Evolutionary conservation across 495 filamentous ascomycete genomes (phyloP).

Genomic region (Talaromyces ruber): DNA sequence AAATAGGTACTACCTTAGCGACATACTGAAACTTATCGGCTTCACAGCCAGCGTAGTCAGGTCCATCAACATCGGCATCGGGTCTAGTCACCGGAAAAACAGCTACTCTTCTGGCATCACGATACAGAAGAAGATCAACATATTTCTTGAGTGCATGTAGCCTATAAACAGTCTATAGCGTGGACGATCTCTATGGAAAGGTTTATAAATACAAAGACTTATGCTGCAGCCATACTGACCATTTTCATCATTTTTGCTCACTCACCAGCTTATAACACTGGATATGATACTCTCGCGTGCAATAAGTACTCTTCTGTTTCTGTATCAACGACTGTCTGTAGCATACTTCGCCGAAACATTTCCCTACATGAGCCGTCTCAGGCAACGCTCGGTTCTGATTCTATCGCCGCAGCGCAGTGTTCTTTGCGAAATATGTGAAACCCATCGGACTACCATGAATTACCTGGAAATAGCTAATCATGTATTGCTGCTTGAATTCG

Average conservation of each 20-base stretch:
- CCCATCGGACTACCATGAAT: slow-evolving; percentile 51
- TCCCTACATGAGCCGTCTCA: slow-evolving; percentile 51
- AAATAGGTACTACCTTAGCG: slow-evolving; percentile 43
- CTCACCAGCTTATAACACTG: slow-evolving; percentile 56
- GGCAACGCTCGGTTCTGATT: slow-evolving; percentile 58
- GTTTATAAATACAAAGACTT: slow-evolving; percentile 32
- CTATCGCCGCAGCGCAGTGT: slow-evolving; percentile 43
- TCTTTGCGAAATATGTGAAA: slow-evolving; percentile 58
- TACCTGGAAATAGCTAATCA: slow-evolving; percentile 50
- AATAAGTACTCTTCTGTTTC: slow-evolving; percentile 21
- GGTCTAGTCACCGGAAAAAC: slow-evolving; percentile 40
- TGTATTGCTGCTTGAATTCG: slow-evolving; percentile 52
- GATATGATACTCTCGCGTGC: slow-evolving; percentile 62
- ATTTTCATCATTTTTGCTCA: slow-evolving; percentile 59
- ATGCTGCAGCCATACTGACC: slow-evolving; percentile 37
- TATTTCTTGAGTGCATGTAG: slow-evolving; percentile 47
- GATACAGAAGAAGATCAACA: slow-evolving; percentile 48
- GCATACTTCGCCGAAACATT: slow-evolving; percentile 48
- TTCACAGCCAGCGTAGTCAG: slow-evolving; percentile 43
- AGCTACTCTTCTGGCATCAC: slow-evolving; percentile 42
- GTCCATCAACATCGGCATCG: slow-evolving; percentile 50
- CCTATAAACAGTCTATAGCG: slow-evolving; percentile 43
- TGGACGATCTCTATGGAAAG: slow-evolving; percentile 54
- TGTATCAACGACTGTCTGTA: background rate
- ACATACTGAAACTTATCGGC: slow-evolving; percentile 39